Base-by-base conservation (phyloP, 2,329 filamentous ascomycete genomes). In the Aphanoascus verrucosus region DNA sequence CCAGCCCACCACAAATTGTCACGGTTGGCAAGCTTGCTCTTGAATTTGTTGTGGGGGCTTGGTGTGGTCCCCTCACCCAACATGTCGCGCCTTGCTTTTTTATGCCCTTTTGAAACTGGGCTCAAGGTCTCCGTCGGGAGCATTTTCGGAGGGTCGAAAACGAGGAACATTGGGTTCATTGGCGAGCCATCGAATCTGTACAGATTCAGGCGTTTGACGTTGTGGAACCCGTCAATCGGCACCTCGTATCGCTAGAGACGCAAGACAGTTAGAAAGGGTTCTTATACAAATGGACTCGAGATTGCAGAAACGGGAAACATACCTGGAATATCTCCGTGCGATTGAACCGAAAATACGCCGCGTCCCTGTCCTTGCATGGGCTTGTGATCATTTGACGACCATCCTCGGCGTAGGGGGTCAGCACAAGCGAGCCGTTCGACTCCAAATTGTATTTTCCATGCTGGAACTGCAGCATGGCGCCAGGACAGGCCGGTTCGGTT, bases 391-490 rank as follows among this genome's bases (percentile, higher is more conserved):
- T 67, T 69, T 86, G 82, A 54, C 84, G 75, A 15, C 84, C 84
- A 63, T 88, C 84, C 2, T 81, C 77, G 17, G 72, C 72, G 59
- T 86, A 79, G 3, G 84, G 84, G 5, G 68, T 75, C 48, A 86
- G 69, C 5, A 67, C 67, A 20, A 88, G 67, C 4, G 78, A 81
- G 41, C 81, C 80, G 61, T 85, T 78, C 17, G 69, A 61, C 42
- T 74, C 70, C 59, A 81, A 70, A 4, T 71, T 69, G 64, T 80
- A 85, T 52, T 67, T 79, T 41, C 84, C 84, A 64, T 88, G 84
- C 64, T 88, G 84, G 76, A 80, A 88, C 69, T 86, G 83, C 73
- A 87, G 80, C 46, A 86, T 77, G 7, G 78, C 81, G 52, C 75
- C 73, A 1, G 82, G 79, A 61, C 84, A 87, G 56, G 72, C 67